Percentiles rank a stretch among this genome's conserved stretches.
phyloP scores from a whole-genome alignment of 192 early-diverging fungal species.

The Coemansia sp. region DNA sequence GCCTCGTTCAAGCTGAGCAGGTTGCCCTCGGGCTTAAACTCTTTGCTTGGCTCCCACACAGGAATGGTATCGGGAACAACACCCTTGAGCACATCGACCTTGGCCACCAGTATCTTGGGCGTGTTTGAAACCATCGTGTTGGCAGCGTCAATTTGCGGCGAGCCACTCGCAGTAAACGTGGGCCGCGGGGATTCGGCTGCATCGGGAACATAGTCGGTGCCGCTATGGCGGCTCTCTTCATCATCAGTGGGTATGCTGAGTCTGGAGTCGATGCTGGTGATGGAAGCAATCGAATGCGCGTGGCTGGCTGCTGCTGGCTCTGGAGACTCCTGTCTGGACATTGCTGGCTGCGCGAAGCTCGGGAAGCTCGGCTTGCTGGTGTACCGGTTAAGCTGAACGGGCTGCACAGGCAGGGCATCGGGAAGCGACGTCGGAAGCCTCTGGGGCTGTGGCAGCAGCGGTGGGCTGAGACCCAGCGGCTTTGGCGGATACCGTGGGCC shows the following conservation, averaged over 20 bases:
- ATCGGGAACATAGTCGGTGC: constrained; percentile 4
- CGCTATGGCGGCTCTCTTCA: constrained; percentile 4
- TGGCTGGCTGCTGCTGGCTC: not conserved
- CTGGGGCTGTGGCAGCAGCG: not conserved
- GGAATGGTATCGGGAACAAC: constrained; percentile 31
- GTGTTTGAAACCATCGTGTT: not conserved
- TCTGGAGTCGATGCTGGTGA: not conserved
- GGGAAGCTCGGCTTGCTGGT: constrained; percentile 1
- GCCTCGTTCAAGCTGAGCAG: constrained; percentile 26
- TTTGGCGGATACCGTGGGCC: not conserved
- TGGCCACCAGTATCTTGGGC: not conserved
- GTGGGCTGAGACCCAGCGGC: not conserved
- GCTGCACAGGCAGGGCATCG: not conserved
- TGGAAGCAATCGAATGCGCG: too few species aligned
- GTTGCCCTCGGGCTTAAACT: constrained; percentile 29
- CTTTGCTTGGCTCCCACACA: constrained; percentile 11
- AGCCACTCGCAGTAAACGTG: constrained; percentile 2
- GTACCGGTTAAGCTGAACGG: not conserved
- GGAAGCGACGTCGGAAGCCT: not conserved
- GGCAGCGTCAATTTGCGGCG: not conserved
- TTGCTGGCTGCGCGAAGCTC: not conserved
- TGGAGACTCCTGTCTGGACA: not conserved
- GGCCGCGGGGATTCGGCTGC: not conserved
- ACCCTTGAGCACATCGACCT: constrained; percentile 4
- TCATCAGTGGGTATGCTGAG: not conserved